Percentiles rank a stretch among this genome's conserved stretches.
Conservation (phyloP, 495 filamentous ascomycete genomes). For the Aspergillus sclerotioniger region DNA sequence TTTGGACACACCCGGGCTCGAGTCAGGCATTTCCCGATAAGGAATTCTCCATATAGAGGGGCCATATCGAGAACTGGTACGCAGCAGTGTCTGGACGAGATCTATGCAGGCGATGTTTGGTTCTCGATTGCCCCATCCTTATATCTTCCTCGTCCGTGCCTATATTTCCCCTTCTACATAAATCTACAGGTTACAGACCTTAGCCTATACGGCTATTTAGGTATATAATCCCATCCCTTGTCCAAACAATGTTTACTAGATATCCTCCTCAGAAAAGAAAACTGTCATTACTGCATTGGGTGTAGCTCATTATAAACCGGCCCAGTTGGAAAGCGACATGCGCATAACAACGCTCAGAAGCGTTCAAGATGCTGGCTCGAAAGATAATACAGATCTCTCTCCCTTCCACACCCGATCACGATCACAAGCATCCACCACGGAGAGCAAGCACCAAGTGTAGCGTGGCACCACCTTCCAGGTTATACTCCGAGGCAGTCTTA, state of each 20-base stretch:
- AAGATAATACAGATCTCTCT: not conserved
- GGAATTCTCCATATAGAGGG: not conserved
- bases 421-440: constrained; percentile 58
- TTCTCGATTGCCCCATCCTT: no score
- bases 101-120: not conserved
- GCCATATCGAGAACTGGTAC: not conserved
- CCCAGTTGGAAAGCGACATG: not conserved
- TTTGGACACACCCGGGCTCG: not conserved
- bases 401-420: constrained; percentile 14
- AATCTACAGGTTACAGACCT: no score
- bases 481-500: constrained; percentile 80
- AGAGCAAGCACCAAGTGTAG: constrained; percentile 94
- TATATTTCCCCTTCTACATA: no score
- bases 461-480: constrained; percentile 87
- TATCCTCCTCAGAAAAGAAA: not conserved
- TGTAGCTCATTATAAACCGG: constrained; percentile 8
- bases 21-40: not conserved
- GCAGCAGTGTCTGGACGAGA: no score
- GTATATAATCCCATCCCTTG: not conserved
- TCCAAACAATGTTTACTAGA: not conserved
- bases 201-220: no score
- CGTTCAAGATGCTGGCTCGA: constrained; percentile 8
- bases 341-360: constrained; percentile 1
- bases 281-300: constrained; percentile 19
- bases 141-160: no score